A percentile compares a stretch with the other conserved stretches of the same genome.
These are phyloP conservation scores for Monilinia fructicola DNA, from an alignment of 2,329 filamentous ascomycete genomes.

Conservation along the genomic window DNA sequence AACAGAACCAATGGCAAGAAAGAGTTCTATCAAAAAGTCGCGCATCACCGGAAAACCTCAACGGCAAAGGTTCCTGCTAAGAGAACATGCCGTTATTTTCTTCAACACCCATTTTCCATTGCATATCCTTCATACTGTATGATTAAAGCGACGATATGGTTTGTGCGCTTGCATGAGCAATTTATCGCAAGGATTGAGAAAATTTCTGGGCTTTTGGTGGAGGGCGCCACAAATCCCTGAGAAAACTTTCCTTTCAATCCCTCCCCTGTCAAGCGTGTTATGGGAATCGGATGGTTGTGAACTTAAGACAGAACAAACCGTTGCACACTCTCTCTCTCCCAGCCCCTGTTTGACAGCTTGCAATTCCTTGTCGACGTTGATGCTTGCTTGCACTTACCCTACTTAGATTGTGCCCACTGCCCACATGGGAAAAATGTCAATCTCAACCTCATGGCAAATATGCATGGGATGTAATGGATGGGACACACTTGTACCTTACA, in stretches of 20 bases:
- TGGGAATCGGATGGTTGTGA: too few relatives aligned
- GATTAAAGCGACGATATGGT: slow-evolving; percentile 18
- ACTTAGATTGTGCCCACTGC: slow-evolving; percentile 26
- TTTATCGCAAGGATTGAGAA: slow-evolving; percentile 25
- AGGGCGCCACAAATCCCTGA: slow-evolving; percentile 27
- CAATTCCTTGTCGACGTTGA: slow-evolving; percentile 22
- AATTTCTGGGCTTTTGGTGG: slow-evolving; percentile 15
- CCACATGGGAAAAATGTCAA: slow-evolving; percentile 29
- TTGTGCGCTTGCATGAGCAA: slow-evolving; percentile 27
- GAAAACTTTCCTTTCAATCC: background rate
- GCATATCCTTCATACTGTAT: slow-evolving; percentile 1
- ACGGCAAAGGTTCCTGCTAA: slow-evolving; percentile 28
- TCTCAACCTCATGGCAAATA: slow-evolving; percentile 32
- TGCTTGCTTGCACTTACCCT: slow-evolving; percentile 16
- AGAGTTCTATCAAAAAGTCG: slow-evolving; percentile 19
- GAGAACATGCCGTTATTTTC: slow-evolving; percentile 17
- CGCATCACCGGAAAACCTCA: slow-evolving; percentile 23
- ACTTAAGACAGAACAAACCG: slow-evolving; percentile 17
- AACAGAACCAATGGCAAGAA: slow-evolving; percentile 23
- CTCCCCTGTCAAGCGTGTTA: slow-evolving; percentile 21
- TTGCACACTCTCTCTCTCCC: slow-evolving; percentile 22
- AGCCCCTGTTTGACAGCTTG: slow-evolving; percentile 32
- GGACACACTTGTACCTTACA: slow-evolving; percentile 27
- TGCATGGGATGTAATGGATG: background rate
- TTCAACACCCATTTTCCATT: slow-evolving; percentile 14